Evolutionary conservation across 2,329 filamentous ascomycete genomes (phyloP), one percentile per base, ranked within the genome.

Genomic region (Clonostachys solani): DNA sequence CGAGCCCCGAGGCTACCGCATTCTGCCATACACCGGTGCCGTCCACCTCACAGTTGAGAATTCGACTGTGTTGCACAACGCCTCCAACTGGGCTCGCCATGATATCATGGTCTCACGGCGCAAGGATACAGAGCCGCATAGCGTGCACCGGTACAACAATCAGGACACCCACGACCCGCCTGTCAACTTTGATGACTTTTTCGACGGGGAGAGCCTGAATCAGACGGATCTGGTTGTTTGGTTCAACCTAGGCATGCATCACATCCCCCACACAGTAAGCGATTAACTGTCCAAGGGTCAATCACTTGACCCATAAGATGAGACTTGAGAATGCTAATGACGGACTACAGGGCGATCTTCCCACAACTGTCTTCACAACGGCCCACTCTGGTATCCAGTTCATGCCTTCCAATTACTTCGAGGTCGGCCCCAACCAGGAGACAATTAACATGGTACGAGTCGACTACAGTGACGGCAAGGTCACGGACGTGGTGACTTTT

Each of bases 211-310:
- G 49, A 58, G 52, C 33, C 52, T 71, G 9, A 54, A 57, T 33
- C 62, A 71, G 45, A 63, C 67, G 45, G 68, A 55, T 41, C 47
- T 69, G 13, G 71, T 74, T 12, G 48, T 74, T 5, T 77, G 67
- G 62, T 64, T 76, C 44, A 77, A 77, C 48, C 54, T 77, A 6
- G 74, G 74, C 12, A 75, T 71, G 66, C 72, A 77, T 47, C 74
- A 77, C 42, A 52, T 60, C 16, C 52, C 54, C 17, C 47, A 52
- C 48, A 51, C 52, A n/a, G 49, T 38, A 34, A 29, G 23, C 10
- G 9, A 9, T 29, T 9, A 29, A 29, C 23, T 29, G 2, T 29
- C 8, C 9, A 10, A 29, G 23, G 23, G 8, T 29, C 23, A 10
- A 10, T 29, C 3, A 29, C 4, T 29, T 6, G 23, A 29, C 10